These are phyloP conservation scores for Geotrichum phurueaensis DNA, from an alignment of 1,139 yeast species.

Conservation along the genomic window DNA sequence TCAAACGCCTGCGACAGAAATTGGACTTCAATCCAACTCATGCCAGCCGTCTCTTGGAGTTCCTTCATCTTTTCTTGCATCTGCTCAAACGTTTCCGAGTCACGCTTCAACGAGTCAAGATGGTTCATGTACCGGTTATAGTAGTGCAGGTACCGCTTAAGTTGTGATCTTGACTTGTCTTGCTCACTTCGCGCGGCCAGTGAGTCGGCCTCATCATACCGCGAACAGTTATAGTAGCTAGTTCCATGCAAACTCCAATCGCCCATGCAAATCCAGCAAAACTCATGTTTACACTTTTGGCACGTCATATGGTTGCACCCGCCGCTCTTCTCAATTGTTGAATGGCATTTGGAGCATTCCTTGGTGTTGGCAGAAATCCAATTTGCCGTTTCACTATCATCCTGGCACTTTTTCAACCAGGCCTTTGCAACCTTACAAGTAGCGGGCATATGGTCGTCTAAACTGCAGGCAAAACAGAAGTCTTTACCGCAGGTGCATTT, in stretches of 20 bases:
- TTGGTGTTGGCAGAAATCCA: constrained; percentile 91
- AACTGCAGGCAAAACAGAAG: constrained; percentile 75
- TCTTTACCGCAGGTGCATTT: constrained; percentile 60
- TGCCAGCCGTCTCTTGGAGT: constrained; percentile 56
- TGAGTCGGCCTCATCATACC: constrained; percentile 45
- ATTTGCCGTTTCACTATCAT: constrained; percentile 81
- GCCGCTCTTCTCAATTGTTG: constrained; percentile 70
- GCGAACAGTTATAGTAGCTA: constrained; percentile 60
- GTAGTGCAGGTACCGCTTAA: constrained; percentile 70
- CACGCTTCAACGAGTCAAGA: constrained; percentile 71
- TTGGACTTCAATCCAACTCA: constrained; percentile 89
- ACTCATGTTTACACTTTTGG: constrained; percentile 65
- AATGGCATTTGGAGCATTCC: constrained; percentile 64
- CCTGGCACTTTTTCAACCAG: constrained; percentile 78
- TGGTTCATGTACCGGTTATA: constrained; percentile 73
- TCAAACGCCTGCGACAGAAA: constrained; percentile 69
- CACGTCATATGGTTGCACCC: constrained; percentile 98
- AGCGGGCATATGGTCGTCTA: constrained; percentile 68
- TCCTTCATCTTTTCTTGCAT: constrained; percentile 61
- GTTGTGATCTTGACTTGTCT: constrained; percentile 37
- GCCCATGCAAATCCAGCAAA: constrained; percentile 90
- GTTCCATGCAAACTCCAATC: constrained; percentile 71
- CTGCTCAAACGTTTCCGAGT: constrained; percentile 53
- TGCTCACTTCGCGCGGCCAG: constrained; percentile 34
- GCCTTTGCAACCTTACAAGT: constrained; percentile 63